phyloP scores from a whole-genome alignment of 2,329 filamentous ascomycete genomes.

The Teratosphaeria nubilosa region DNA sequence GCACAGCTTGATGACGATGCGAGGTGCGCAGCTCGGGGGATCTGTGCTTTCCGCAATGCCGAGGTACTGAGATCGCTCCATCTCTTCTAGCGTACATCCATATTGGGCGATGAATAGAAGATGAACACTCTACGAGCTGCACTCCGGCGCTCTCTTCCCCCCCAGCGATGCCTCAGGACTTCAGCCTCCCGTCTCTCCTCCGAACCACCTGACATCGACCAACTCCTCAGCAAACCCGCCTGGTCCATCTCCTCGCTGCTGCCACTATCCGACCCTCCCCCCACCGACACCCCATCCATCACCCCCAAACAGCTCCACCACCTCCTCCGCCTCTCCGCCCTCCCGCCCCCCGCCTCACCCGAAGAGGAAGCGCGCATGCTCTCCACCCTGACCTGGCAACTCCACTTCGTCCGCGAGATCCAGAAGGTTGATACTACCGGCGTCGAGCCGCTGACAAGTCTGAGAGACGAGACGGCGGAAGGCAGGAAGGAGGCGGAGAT shows the following conservation, averaged over 20 bases:
- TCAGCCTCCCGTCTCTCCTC: neutral
- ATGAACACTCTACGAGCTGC: neutral
- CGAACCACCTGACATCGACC: slow-evolving; percentile 22
- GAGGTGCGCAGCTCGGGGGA: neutral
- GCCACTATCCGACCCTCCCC: slow-evolving; percentile 31
- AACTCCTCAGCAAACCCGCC: slow-evolving; percentile 54
- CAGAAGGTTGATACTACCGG: slow-evolving; percentile 66
- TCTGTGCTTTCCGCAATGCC: neutral
- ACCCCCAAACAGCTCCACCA: slow-evolving; percentile 64
- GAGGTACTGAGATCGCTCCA: neutral
- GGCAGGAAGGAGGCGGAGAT: slow-evolving; percentile 50
- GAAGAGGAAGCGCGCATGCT: slow-evolving; percentile 63
- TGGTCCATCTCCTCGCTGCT: slow-evolving; percentile 79
- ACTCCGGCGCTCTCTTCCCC: neutral
- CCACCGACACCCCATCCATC: slow-evolving; percentile 34
- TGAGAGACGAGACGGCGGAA: slow-evolving; percentile 65
- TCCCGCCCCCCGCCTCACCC: slow-evolving; percentile 57
- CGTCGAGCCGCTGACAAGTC: slow-evolving; percentile 63
- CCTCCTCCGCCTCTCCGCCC: slow-evolving; percentile 77
- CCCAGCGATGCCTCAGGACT: neutral
- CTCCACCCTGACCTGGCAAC: slow-evolving; percentile 64
- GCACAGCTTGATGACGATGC: too few species aligned
- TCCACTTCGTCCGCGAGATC: slow-evolving; percentile 82
- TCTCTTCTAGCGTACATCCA: neutral
- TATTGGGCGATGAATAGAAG: neutral